Conservation (phyloP, 2,329 filamentous ascomycete species). For the Huntiella decipiens region DNA sequence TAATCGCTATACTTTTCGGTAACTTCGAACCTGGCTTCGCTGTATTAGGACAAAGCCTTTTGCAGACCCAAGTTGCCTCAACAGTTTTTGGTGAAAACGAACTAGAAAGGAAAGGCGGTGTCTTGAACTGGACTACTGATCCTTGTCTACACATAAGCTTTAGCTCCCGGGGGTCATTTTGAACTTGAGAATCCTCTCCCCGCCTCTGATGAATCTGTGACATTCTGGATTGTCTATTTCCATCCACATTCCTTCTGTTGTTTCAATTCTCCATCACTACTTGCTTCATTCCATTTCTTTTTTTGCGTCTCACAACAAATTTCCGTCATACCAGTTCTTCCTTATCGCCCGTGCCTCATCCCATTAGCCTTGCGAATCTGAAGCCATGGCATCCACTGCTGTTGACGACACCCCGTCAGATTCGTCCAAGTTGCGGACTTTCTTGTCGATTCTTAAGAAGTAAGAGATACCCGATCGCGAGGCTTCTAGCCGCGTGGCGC, state of each 20-base stretch:
- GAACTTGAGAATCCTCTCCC: constrained; percentile 7
- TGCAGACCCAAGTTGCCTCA: too few relatives aligned
- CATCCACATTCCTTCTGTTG: not conserved
- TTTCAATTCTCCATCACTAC: not conserved
- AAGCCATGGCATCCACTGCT: constrained; percentile 8
- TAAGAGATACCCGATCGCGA: constrained; percentile 5
- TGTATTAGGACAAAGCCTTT: not conserved
- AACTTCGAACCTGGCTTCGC: not conserved
- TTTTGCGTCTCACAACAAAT: not conserved
- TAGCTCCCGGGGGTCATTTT: not conserved
- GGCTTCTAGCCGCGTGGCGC: not conserved
- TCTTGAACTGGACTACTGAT: constrained; percentile 1
- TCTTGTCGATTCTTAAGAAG: constrained; percentile 11
- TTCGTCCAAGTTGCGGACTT: constrained; percentile 8
- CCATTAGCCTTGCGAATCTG: not conserved
- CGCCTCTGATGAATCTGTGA: not conserved
- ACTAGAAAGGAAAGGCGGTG: constrained; percentile 4
- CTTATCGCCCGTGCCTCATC: not conserved
- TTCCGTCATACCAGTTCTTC: not conserved
- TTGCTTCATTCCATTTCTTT: not conserved
- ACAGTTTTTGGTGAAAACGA: not conserved
- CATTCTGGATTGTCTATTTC: too few relatives aligned
- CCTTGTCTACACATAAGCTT: not conserved
- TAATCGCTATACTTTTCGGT: not conserved
- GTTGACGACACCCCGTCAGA: constrained; percentile 10